Evolutionary conservation across 495 filamentous ascomycete genomes (phyloP).

Genomic region (Aspergillus cavernicola): DNA sequence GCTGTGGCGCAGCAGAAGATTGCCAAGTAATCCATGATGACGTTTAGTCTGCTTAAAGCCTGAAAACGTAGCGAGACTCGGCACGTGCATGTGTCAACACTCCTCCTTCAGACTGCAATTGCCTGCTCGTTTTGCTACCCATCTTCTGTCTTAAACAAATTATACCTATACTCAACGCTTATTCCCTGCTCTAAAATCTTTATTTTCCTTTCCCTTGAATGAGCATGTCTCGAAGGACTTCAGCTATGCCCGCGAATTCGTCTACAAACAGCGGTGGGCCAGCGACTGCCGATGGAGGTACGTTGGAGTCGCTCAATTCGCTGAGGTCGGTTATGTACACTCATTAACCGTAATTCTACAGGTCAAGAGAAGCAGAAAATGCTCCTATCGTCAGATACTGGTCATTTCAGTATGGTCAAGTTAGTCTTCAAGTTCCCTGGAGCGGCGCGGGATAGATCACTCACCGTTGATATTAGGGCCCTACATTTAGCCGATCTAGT

Average conservation of each 20-base stretch:
- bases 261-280: conserved; percentile 33
- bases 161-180: conserved; percentile 3
- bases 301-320: conserved; percentile 17
- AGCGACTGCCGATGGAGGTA: conserved; percentile 39
- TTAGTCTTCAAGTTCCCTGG: conserved; percentile 27
- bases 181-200: neutral
- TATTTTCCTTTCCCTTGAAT: conserved; percentile 13
- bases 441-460: conserved; percentile 8
- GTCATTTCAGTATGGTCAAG: conserved; percentile 76
- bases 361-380: conserved; percentile 81
- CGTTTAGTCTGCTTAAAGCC: conserved; percentile 25
- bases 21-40: conserved; percentile 36
- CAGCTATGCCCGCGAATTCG: conserved; percentile 37
- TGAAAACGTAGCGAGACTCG: conserved; percentile 22
- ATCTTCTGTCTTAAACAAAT: conserved; percentile 1
- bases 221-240: conserved; percentile 48
- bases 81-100: conserved; percentile 37
- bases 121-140: conserved; percentile 19
- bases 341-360: conserved; percentile 30
- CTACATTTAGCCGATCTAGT: conserved; percentile 94
- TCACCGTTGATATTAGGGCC: conserved; percentile 49
- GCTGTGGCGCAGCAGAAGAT: conserved; percentile 34
- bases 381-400: conserved; percentile 70
- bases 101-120: conserved; percentile 24
- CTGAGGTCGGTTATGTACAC: neutral